Evolutionary conservation across 1,139 yeast species (phyloP).

Genomic region (Magnusiomyces magnusii): DNA sequence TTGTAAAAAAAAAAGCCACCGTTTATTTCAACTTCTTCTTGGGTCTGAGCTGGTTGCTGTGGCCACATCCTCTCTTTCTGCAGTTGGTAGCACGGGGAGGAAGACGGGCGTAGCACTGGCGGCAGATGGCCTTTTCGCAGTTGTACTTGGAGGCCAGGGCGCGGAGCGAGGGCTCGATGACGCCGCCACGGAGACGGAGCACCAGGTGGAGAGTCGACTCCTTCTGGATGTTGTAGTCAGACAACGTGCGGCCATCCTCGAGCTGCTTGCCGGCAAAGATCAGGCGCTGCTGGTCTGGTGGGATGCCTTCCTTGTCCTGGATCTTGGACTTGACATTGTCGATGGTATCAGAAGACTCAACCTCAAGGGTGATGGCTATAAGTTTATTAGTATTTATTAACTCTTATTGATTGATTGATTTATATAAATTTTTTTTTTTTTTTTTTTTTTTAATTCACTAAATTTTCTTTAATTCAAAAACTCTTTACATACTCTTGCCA

Average conservation of each 20-base stretch:
- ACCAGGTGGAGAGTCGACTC: slow-evolving; percentile 85
- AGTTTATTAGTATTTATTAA: no score
- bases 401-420: no score
- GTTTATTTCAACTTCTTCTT: slow-evolving; percentile 98
- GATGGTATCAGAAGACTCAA: slow-evolving; percentile 83
- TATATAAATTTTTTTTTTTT: no score
- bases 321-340: slow-evolving; percentile 86
- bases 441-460: no score
- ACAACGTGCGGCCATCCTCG: slow-evolving; percentile 79
- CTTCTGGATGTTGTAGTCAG: slow-evolving; percentile 85
- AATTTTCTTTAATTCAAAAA: no score
- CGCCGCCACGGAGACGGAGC: slow-evolving; percentile 86
- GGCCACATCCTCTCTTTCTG: slow-evolving; percentile 99
- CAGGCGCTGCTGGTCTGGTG: slow-evolving; percentile 84
- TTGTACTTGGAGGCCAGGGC: slow-evolving; percentile 99
- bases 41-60: slow-evolving; percentile 99
- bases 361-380: slow-evolving; percentile 73
- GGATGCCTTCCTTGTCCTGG: slow-evolving; percentile 86
- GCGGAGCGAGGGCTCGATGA: slow-evolving; percentile 99
- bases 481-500: slow-evolving; percentile 26
- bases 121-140: slow-evolving; percentile 99
- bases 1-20: no score
- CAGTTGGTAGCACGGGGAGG: slow-evolving; percentile 99
- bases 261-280: slow-evolving; percentile 85
- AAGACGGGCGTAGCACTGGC: slow-evolving; percentile 99